Percentiles rank a stretch among this genome's conserved stretches.
These are phyloP conservation scores for Mollisiaceae sp. DNA, from an alignment of 2,329 filamentous ascomycete species.

Conservation along the genomic window DNA sequence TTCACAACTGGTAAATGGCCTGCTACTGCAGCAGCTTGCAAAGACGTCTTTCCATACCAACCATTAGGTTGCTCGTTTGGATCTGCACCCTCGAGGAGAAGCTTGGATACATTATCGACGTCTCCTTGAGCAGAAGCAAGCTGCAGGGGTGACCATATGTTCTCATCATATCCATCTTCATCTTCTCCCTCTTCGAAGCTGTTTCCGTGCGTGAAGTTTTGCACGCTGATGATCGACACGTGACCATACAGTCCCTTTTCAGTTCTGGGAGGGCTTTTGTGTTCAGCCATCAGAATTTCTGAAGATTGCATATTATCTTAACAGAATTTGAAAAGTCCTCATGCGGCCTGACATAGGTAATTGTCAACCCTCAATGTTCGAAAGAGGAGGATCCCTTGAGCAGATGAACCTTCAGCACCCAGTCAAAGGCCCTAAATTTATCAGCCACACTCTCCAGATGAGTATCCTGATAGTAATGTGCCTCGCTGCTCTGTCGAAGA, in stretches of 20 bases:
- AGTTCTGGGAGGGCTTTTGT: neutral
- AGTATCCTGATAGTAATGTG: too few species aligned
- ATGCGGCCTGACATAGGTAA: too few species aligned
- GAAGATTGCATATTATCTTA: too few species aligned
- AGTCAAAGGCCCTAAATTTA: too few species aligned
- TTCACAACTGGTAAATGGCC: conserved; percentile 19
- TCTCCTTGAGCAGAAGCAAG: conserved; percentile 15
- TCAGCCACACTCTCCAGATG: too few species aligned
- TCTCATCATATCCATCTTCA: conserved; percentile 11
- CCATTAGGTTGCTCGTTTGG: conserved; percentile 20
- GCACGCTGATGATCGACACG: neutral
- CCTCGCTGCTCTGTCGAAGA: too few species aligned
- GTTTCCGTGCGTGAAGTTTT: neutral
- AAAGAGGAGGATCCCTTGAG: too few species aligned
- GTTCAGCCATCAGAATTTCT: too few species aligned
- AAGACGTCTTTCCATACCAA: conserved; percentile 24
- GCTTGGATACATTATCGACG: conserved; percentile 9
- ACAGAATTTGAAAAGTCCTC: too few species aligned
- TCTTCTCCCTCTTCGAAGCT: conserved; percentile 7
- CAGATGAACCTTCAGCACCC: too few species aligned
- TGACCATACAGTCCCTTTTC: neutral
- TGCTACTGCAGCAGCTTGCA: conserved; percentile 24
- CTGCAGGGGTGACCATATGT: conserved; percentile 19
- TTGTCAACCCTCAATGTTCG: too few species aligned
- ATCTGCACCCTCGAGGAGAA: conserved; percentile 18